Conservation (phyloP, 2,329 filamentous ascomycete species). For the Ampelomyces quisqualis region DNA sequence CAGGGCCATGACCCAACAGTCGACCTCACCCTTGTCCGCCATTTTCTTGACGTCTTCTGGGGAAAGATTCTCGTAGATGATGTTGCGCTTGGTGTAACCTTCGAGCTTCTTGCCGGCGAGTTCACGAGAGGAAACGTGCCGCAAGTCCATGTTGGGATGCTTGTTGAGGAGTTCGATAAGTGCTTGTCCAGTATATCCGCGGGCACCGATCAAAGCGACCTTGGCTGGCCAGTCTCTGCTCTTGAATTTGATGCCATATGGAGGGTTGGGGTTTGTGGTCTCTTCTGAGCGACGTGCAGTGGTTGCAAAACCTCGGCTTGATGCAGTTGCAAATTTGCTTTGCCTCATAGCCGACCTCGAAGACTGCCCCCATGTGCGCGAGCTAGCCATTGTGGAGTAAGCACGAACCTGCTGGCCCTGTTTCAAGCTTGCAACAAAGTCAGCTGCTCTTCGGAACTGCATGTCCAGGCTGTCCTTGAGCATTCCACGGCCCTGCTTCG, state of each 20-base stretch:
- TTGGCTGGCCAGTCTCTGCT: conserved; percentile 77
- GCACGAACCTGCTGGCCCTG: conserved; percentile 64
- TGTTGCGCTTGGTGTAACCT: conserved; percentile 87
- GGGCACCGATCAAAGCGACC: conserved; percentile 84
- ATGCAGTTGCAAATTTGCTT: conserved; percentile 36
- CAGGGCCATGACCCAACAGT: conserved; percentile 97
- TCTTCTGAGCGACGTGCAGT: conserved; percentile 43
- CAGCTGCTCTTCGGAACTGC: conserved; percentile 76
- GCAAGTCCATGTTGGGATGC: conserved; percentile 86
- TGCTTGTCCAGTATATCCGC: conserved; percentile 91
- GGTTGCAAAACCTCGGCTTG: conserved; percentile 58
- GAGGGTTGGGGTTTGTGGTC: conserved; percentile 84
- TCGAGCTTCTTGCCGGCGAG: conserved; percentile 81
- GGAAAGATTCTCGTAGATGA: conserved; percentile 87
- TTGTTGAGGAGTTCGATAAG: conserved; percentile 83
- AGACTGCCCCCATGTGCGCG: conserved; percentile 35
- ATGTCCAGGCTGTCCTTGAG: conserved; percentile 86
- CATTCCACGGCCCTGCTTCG: conserved; percentile 78
- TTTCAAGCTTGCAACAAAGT: conserved; percentile 64
- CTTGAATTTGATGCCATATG: conserved; percentile 82
- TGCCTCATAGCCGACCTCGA: conserved; percentile 29
- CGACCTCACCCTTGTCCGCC: conserved; percentile 79
- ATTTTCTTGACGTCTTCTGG: conserved; percentile 84
- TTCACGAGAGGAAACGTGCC: conserved; percentile 91
- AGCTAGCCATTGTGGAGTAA: conserved; percentile 57